Evolutionary conservation across 495 filamentous ascomycete genomes (phyloP).

Genomic region (Tuber melanosporum): DNA sequence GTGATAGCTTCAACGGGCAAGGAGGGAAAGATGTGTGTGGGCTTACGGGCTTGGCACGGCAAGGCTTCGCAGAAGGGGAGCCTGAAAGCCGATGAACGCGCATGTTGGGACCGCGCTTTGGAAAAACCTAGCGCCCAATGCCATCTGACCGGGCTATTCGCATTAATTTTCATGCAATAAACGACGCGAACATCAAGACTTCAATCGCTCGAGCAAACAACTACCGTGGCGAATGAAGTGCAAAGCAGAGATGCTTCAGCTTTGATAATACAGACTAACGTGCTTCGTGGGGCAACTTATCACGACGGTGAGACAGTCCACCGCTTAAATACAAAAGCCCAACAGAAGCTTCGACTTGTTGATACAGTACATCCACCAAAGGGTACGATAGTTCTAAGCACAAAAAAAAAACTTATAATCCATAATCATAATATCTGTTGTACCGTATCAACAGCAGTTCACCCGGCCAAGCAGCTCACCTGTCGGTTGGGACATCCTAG

Average conservation of each 20-base stretch:
- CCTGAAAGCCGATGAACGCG: neutral
- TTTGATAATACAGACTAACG: neutral
- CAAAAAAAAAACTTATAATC: neutral
- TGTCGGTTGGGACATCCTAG: neutral
- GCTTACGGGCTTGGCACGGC: neutral
- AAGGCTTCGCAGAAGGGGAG: neutral
- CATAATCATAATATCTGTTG: neutral
- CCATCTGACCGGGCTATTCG: neutral
- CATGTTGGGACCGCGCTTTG: neutral
- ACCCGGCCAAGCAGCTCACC: neutral
- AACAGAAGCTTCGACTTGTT: neutral
- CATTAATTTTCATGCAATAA: neutral
- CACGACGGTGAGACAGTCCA: neutral
- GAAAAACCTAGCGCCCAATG: neutral
- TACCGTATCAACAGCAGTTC: neutral
- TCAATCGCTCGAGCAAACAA: neutral
- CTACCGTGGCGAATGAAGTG: neutral
- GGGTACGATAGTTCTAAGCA: neutral
- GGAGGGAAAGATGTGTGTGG: constrained; percentile 7
- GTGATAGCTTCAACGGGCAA: constrained; percentile 5
- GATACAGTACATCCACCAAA: neutral
- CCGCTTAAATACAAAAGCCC: neutral
- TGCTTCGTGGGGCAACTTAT: neutral
- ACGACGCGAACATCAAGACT: neutral
- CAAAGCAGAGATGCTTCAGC: neutral